phyloP scores from a whole-genome alignment of 331 rosid species.

The Rhamnella rubrinervis region DNA sequence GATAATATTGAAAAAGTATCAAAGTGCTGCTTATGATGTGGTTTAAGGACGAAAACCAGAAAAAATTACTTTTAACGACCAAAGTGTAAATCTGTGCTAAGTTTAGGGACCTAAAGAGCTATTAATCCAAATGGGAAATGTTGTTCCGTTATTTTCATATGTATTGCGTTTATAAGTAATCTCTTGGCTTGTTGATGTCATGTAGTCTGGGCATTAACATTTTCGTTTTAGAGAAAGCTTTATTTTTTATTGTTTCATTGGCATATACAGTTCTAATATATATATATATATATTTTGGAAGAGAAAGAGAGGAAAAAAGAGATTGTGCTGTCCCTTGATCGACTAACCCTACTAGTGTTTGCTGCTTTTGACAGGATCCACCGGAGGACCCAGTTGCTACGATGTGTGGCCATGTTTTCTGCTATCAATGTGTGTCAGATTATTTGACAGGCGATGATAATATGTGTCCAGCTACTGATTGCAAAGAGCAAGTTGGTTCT shows the following conservation, averaged over 20 bases:
- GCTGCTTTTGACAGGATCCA: conserved; percentile 68
- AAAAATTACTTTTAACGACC: too few relatives aligned
- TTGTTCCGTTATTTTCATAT: too few relatives aligned
- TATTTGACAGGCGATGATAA: conserved; percentile 73
- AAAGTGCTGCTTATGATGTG: too few relatives aligned
- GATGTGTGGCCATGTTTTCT: conserved; percentile 92
- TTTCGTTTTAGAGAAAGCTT: conserved; percentile 3
- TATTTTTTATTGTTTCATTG: conserved; percentile 11
- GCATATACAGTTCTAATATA: not conserved
- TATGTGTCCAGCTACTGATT: conserved; percentile 69
- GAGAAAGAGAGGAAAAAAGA: conserved; percentile 9
- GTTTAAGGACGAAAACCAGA: too few relatives aligned
- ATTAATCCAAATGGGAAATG: too few relatives aligned
- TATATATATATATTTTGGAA: not conserved
- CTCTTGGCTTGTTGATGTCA: too few relatives aligned
- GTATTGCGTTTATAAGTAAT: too few relatives aligned
- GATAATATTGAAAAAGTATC: too few relatives aligned
- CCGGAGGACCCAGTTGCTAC: conserved; percentile 87
- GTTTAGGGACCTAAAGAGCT: too few relatives aligned
- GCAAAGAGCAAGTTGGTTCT: conserved; percentile 65
- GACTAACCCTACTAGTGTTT: conserved; percentile 22
- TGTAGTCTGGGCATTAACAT: too few relatives aligned
- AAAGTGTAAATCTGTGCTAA: too few relatives aligned
- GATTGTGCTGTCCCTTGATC: conserved; percentile 6
- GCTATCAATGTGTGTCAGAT: conserved; percentile 89